Conservation (phyloP, 495 filamentous ascomycete genomes). For the Bathelium albidoporum region DNA sequence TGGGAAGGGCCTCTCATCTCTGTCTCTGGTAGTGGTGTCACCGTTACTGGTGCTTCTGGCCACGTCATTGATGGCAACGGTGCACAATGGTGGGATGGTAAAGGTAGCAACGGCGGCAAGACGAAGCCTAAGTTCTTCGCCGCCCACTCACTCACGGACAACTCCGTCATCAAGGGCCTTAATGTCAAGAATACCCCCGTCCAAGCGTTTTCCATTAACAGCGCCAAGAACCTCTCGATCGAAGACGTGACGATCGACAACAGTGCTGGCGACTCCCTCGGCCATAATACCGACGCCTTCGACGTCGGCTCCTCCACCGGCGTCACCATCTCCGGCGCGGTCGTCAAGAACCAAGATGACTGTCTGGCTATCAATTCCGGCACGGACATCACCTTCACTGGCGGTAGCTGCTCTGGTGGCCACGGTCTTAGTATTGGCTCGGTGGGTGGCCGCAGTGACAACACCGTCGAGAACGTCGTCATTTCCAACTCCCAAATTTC, state of each 20-base stretch:
- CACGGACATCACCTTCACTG: constrained; percentile 43
- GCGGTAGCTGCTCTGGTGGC: constrained; percentile 47
- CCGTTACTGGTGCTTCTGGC: constrained; percentile 33
- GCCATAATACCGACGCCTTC: constrained; percentile 60
- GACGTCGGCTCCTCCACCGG: constrained; percentile 44
- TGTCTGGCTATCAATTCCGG: constrained; percentile 56
- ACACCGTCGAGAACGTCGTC: constrained; percentile 47
- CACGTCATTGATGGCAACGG: constrained; percentile 39
- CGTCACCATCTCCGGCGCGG: constrained; percentile 44
- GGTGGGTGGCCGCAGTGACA: constrained; percentile 52
- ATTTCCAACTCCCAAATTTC: constrained; percentile 42
- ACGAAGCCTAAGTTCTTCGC: constrained; percentile 51
- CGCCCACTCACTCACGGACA: constrained; percentile 34
- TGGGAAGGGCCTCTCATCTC: constrained; percentile 43
- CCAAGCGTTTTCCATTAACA: constrained; percentile 50
- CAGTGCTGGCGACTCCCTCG: constrained; percentile 44
- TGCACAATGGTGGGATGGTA: constrained; percentile 42
- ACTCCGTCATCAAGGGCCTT: constrained; percentile 35
- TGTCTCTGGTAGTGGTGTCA: constrained; percentile 37
- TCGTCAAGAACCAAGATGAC: constrained; percentile 53
- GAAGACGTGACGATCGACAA: constrained; percentile 49
- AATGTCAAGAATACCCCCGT: constrained; percentile 51
- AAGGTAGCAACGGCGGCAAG: constrained; percentile 46
- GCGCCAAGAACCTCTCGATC: constrained; percentile 39
- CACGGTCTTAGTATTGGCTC: constrained; percentile 56